A percentile compares a stretch with the other conserved stretches of the same genome.
Conservation (phyloP, 768 basidiomycete species). For the Collybiopsis confluens region DNA sequence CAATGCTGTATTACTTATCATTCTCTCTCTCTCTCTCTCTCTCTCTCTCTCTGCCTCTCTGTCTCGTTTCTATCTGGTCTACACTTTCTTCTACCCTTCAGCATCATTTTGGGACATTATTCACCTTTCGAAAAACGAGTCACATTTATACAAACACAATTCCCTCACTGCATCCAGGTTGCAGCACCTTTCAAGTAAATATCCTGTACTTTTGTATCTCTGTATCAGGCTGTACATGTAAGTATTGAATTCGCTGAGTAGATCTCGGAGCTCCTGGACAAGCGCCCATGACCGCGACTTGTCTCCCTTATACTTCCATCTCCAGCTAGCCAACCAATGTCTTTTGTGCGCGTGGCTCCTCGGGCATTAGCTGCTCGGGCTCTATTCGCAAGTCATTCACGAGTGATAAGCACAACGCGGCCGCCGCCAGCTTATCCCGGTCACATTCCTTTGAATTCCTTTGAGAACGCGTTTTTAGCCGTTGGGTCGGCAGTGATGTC, state of each 20-base stretch:
- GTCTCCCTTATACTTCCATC: neutral
- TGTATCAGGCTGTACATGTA: too few species aligned
- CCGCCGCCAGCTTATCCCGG: conserved; percentile 61
- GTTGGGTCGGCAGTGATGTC: conserved; percentile 84
- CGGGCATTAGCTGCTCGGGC: neutral
- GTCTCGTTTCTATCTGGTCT: neutral
- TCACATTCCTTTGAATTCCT: conserved; percentile 74
- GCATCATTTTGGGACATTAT: too few species aligned
- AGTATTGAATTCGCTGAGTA: too few species aligned
- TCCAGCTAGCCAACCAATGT: neutral
- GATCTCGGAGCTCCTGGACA: too few species aligned
- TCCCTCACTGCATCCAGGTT: too few species aligned
- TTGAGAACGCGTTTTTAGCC: conserved; percentile 83
- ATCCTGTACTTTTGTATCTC: too few species aligned
- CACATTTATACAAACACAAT: too few species aligned
- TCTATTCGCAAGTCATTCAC: neutral
- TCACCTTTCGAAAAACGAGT: too few species aligned
- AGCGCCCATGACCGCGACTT: too few species aligned
- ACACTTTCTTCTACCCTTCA: too few species aligned
- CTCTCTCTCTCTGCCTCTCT: neutral
- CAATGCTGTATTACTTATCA: neutral
- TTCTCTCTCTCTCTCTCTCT: neutral
- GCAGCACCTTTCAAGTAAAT: too few species aligned
- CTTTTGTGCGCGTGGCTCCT: neutral
- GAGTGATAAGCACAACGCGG: neutral